Evolutionary conservation across 345 rosid species (phyloP), one percentile per base, ranked within the genome.

Genomic region (Balakata baccata): DNA sequence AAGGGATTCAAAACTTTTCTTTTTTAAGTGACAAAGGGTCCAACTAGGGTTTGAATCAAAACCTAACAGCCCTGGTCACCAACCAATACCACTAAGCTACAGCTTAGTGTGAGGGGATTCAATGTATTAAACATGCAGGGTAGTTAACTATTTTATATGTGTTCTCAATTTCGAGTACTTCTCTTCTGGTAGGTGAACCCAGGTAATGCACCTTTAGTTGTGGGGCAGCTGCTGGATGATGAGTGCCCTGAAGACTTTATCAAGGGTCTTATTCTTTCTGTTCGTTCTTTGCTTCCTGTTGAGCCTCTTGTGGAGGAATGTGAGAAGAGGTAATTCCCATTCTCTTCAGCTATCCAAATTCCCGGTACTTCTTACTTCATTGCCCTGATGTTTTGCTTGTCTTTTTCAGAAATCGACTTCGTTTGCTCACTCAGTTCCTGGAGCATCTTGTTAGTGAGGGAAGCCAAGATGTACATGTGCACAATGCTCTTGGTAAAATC

Each of bases 361-460:
- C n/a, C 43, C 11, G 22, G 16, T 54, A 5, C 20, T 18, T 45
- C 34, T 47, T 39, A 57, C 65, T 58, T 53, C 62, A 53, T 41
- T 23, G 6, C 64, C 57, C 85, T 84, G 69, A 86, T 73, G 11
- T 69, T 58, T 65, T 75, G 43, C 75, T 76, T 72, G 58, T 64
- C 41, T 13, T 77, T 78, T 82, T 41, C 87, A 96, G 99, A 83
- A 96, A 96, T 76, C 99, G 98, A 11, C 98, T 96, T 72, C 99
- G 98, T 72, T 87, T 96, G 80, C 99, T 96, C 75, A 93, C 99
- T 72, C 99, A 96, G 78, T 96, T 96, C 84, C 82, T 96, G 88
- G 99, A 96, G 90, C 98, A 96, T 88, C 89, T 96, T 74, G 99
- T 96, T 61, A 96, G 96, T 73, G 99, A 96, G 85, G 99, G 99